Evolutionary conservation across 495 filamentous ascomycete genomes (phyloP), one percentile per base, ranked within the genome.

Genomic region (Platismatia glauca): DNA sequence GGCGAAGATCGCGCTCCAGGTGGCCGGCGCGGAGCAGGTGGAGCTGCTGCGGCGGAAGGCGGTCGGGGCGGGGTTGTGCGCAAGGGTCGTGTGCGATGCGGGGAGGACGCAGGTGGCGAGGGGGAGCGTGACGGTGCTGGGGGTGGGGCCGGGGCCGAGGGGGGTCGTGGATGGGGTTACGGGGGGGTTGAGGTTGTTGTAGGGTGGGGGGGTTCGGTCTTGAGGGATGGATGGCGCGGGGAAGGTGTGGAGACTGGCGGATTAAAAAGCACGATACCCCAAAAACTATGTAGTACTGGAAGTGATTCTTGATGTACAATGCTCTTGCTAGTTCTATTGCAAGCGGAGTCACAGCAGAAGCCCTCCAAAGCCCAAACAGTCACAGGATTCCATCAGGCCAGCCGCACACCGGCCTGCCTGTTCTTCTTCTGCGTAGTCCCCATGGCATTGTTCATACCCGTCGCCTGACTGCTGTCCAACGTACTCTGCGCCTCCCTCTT

Each of bases 101-200:
- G 94, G 94, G 33, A 81, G 94, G 61, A 98, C 94, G 37, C 95
- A 97, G 84, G 95, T 98, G 75, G 92, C 86, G n/a, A 83, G 84
- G 48, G 92, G 95, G 22, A 95, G 89, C 70, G 80, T 87, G 69
- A 98, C 94, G 6, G 94, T 97, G 38, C 78, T 97, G 44, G 94
- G 95, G 7, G 81, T 98, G 63, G 89, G 89, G 1, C 85, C 95
- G 43, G 94, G 87, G 9, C 95, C 93, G 24, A 92, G 89, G 81
- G 88, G 87, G 66, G 75, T 92, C 57, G 83, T 98, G 22, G 88
- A 98, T 75, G 71, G 84, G 66, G 88, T 98, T 57, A 96, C 94
- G 7, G 91, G 94, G 6, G 78, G 84, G 63, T 77, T 98, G 78
- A 97, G 95, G 82, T 71, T 98, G 65, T 71, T 97, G 71, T 97